Percentiles rank a stretch among this genome's conserved stretches.
Evolutionary conservation across 495 filamentous ascomycete genomes (phyloP).

Genomic region (Hyaloscypha bicolor): DNA sequence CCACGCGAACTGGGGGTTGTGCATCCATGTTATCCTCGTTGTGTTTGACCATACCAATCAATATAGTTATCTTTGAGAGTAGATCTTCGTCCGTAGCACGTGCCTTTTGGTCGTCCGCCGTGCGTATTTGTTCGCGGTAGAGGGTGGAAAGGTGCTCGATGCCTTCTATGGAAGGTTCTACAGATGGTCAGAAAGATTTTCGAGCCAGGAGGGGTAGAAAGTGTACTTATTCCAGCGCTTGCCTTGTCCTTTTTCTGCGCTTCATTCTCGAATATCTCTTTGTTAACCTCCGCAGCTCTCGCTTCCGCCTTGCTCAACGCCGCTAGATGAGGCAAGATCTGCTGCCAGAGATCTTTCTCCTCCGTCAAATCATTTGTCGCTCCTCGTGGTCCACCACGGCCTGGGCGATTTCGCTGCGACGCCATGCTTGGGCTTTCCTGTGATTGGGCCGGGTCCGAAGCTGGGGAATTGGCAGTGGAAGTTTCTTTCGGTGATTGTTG

Average conservation of each 20-base stretch:
- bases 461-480: not conserved
- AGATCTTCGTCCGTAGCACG: constrained; percentile 62
- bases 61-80: constrained; percentile 59
- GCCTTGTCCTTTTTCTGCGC: constrained; percentile 49
- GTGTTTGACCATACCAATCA: constrained; percentile 55
- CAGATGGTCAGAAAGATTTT: not conserved
- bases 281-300: constrained; percentile 43
- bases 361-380: constrained; percentile 32
- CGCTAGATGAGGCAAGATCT: constrained; percentile 31
- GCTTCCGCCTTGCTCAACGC: constrained; percentile 28
- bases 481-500: not conserved
- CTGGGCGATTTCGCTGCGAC: constrained; percentile 25
- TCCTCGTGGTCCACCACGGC: constrained; percentile 30
- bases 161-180: constrained; percentile 32
- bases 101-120: constrained; percentile 62
- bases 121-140: constrained; percentile 64
- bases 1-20: constrained; percentile 50
- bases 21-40: constrained; percentile 23
- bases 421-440: not conserved
- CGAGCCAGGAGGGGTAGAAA: not conserved
- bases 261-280: constrained; percentile 57
- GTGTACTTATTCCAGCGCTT: constrained; percentile 40
- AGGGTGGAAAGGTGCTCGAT: constrained; percentile 54
- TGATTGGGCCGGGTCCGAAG: not conserved
- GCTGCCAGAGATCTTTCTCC: constrained; percentile 26